Percentiles rank a stretch among this genome's conserved stretches.
Evolutionary conservation across 768 basidiomycete genomes (phyloP).

Genomic region (Lactarius trivialis): DNA sequence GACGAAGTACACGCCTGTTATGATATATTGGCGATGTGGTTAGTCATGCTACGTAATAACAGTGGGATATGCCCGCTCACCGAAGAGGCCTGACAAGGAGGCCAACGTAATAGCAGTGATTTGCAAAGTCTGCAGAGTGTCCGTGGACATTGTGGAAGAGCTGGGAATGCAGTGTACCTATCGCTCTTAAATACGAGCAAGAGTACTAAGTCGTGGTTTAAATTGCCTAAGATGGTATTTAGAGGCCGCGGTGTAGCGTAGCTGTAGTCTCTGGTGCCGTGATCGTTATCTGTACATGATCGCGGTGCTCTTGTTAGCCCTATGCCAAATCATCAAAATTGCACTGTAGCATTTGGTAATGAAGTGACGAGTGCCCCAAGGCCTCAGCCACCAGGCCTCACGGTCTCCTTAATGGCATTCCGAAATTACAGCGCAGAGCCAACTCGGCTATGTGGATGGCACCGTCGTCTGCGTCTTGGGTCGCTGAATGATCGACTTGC

Average conservation of each 20-base stretch:
- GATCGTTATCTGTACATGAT: not conserved
- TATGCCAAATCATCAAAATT: too few species aligned
- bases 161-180: not conserved
- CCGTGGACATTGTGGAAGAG: not conserved
- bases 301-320: too few species aligned
- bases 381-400: not conserved
- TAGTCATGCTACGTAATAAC: not conserved
- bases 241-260: not conserved
- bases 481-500: not conserved
- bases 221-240: not conserved
- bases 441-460: not conserved
- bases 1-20: slow-evolving; percentile 24
- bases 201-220: not conserved
- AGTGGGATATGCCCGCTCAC: slow-evolving; percentile 7
- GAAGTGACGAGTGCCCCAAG: not conserved
- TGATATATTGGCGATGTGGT: not conserved
- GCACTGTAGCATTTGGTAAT: too few species aligned
- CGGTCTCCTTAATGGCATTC: not conserved
- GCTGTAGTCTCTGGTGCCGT: not conserved
- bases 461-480: not conserved
- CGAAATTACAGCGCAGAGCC: not conserved
- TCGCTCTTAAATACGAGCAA: slow-evolving; percentile 1
- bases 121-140: slow-evolving; percentile 18
- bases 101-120: slow-evolving; percentile 17
- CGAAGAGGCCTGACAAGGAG: slow-evolving; percentile 23